A percentile compares a stretch with the other conserved stretches of the same genome.
Evolutionary conservation across 331 rosid species (phyloP).

Genomic region (Pyrus hybrid): DNA sequence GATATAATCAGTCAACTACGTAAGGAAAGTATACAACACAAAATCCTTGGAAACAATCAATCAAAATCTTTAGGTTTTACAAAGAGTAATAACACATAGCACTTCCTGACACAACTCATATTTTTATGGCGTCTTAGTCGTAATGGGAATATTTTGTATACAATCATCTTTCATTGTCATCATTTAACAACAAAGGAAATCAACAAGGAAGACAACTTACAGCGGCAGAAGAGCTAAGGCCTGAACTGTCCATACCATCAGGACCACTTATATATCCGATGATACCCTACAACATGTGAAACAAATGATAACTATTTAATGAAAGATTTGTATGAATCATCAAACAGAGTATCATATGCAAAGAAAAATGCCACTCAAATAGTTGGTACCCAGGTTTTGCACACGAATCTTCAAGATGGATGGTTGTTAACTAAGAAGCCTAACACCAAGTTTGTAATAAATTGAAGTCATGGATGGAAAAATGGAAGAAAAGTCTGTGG

Average conservation of each 20-base stretch:
- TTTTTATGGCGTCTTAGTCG: neutral
- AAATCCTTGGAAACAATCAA: neutral
- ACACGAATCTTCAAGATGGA: neutral
- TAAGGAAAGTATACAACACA: neutral
- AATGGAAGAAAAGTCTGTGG: neutral
- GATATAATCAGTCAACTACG: neutral
- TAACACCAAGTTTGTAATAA: neutral
- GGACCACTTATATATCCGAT: slow-evolving; percentile 67
- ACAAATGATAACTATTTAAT: neutral
- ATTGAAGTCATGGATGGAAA: neutral
- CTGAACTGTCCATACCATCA: slow-evolving; percentile 86
- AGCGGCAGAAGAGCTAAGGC: slow-evolving; percentile 97
- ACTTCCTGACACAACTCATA: neutral
- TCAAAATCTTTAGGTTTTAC: neutral
- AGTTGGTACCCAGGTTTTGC: neutral
- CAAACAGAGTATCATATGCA: neutral
- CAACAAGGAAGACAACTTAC: slow-evolving; percentile 42
- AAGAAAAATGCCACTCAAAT: neutral
- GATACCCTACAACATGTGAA: slow-evolving; percentile 61
- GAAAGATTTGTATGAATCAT: neutral
- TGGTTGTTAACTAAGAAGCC: neutral
- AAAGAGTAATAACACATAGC: neutral
- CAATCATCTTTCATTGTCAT: slow-evolving; percentile 5
- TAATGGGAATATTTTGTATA: neutral
- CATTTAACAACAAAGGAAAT: slow-evolving; percentile 4